Base-by-base conservation (phyloP, 306 rosid genomes). In the Lathyrus aphaca region DNA sequence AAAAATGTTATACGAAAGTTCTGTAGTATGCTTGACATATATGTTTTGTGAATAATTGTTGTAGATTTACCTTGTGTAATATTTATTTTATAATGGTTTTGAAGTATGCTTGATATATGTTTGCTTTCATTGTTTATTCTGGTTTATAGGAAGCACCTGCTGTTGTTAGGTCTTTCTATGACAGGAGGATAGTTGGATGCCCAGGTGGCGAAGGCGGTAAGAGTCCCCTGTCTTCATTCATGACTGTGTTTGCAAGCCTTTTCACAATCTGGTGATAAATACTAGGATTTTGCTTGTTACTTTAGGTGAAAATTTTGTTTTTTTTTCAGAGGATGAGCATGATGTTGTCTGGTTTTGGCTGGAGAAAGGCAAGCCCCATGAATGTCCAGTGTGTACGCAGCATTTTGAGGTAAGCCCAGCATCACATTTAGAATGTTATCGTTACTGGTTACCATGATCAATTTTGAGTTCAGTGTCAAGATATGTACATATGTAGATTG, bases 261-360 rank as follows among this genome's bases (percentile, higher is more conserved):
- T 57, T 77, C 59, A 46, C 72, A 44, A 12, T 43, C 23, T 74
- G 66, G 44, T 54, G 39, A 14, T 40, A 42, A 59, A n/a, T 40
- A 4, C 57, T 27, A 67, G 72, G 30, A 30, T 37, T 57, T 42
- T 13, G 18, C 32, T 30, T 51, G 5, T 35, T 15, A 29, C 76
- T 53, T 21, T 53, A 21, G 46, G 12, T 79, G 56, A 54, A 65
- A 63, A 43, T 29, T 54, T 53, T 18, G 0, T 21, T 10, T 2
- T 1, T 58, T 71, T 21, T 30, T 68, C 87, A 93, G 97, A 93
- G 86, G 98, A 90, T 77, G 97, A 90, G 82, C 98, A 94, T 73
- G 98, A 94, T 79, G 90, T 94, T 66, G 94, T 94, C 69, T 94
- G 98, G 97, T 94, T 94, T 85, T 91, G 98, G 95, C 86, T 94